These are phyloP conservation scores for Kuraishia ogatae DNA, from an alignment of 805 yeast genomes.

Conservation along the genomic window DNA sequence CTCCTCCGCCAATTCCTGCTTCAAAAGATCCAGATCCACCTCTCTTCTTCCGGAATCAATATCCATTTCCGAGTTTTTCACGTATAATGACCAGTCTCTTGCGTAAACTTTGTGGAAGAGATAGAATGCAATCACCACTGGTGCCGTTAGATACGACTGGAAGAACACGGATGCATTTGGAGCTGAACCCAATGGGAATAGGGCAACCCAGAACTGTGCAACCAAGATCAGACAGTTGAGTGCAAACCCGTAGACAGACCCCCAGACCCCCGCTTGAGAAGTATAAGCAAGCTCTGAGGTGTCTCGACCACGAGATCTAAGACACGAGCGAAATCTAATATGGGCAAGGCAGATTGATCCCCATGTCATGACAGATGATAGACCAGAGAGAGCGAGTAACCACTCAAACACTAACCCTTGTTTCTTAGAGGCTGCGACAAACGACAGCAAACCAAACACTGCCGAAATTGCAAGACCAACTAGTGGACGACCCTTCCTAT, in stretches of 20 bases:
- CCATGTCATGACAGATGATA: conserved; percentile 77
- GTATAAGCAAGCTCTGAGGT: conserved; percentile 58
- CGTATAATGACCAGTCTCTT: conserved; percentile 34
- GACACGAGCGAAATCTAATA: conserved; percentile 61
- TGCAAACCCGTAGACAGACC: conserved; percentile 53
- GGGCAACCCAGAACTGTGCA: conserved; percentile 79
- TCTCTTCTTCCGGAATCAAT: conserved; percentile 58
- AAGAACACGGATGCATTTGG: conserved; percentile 56
- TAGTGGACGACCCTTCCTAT: conserved; percentile 71
- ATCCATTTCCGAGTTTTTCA: conserved; percentile 42
- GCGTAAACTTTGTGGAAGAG: conserved; percentile 25
- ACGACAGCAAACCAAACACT: conserved; percentile 48
- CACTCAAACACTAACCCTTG: conserved; percentile 58
- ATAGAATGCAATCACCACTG: conserved; percentile 48
- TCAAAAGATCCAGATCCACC: conserved; percentile 44
- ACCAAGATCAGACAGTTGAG: conserved; percentile 53
- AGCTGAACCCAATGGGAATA: conserved; percentile 47
- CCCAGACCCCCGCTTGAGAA: conserved; percentile 60
- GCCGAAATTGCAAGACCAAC: conserved; percentile 53
- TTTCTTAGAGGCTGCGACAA: conserved; percentile 51
- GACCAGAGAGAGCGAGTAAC: conserved; percentile 71
- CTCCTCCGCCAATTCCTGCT: conserved; percentile 52
- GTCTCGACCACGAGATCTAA: conserved; percentile 58
- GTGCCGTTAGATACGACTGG: conserved; percentile 54
- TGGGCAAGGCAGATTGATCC: conserved; percentile 63